These are phyloP conservation scores for Pilatotrama ljubarskyi DNA, from an alignment of 768 basidiomycete species.

Conservation along the genomic window DNA sequence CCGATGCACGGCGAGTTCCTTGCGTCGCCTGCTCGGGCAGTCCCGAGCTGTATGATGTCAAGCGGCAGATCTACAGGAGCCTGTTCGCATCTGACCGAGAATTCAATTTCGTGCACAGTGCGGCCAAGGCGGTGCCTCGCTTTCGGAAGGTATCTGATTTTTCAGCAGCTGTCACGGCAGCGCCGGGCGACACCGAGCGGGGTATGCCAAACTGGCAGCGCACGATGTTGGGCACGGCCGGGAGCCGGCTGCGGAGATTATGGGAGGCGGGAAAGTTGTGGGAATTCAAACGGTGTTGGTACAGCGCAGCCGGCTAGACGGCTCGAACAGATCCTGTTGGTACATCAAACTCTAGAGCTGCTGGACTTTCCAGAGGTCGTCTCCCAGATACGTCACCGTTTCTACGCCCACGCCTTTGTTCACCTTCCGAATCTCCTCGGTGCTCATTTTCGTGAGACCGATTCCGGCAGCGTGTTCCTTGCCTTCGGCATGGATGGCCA, in stretches of 20 bases:
- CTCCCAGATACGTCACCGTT: conserved; percentile 81
- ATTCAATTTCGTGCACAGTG: not conserved
- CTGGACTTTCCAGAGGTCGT: conserved; percentile 80
- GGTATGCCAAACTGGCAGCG: not conserved
- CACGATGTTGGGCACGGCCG: not conserved
- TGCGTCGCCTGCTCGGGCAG: not conserved
- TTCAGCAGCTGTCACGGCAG: not conserved
- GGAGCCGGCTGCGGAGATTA: not conserved
- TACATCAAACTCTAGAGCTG: conserved; percentile 44
- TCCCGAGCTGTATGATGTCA: not conserved
- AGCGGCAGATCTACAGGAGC: not conserved
- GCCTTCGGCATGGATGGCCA: conserved; percentile 95
- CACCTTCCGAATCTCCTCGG: conserved; percentile 85
- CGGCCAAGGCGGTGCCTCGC: not conserved
- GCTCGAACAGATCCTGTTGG: conserved; percentile 4
- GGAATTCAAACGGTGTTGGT: not conserved
- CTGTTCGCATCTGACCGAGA: conserved; percentile 1
- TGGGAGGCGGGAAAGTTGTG: not conserved
- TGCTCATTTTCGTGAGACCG: conserved; percentile 78
- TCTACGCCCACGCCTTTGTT: conserved; percentile 84
- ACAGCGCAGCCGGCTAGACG: not conserved
- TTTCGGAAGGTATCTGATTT: not conserved
- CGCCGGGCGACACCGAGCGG: not conserved
- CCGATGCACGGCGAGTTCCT: not conserved
- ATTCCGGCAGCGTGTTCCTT: conserved; percentile 91